Evolutionary conservation across 2,329 filamentous ascomycete genomes (phyloP).

Genomic region (Aspergillus viridinutans): DNA sequence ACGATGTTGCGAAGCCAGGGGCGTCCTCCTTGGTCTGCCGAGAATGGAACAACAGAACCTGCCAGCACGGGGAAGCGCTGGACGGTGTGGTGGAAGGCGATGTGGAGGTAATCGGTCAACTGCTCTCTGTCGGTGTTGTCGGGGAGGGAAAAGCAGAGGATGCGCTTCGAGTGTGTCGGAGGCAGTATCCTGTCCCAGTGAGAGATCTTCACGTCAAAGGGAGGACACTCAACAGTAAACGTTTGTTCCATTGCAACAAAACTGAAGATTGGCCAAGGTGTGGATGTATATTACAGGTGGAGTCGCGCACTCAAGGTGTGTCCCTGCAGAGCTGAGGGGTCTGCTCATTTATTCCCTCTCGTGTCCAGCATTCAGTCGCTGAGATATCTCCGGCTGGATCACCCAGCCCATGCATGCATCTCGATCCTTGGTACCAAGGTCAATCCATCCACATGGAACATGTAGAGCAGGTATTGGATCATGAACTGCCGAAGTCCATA

Average conservation of each 20-base stretch:
- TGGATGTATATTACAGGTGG: neutral
- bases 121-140: neutral
- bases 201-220: neutral
- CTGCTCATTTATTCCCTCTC: neutral
- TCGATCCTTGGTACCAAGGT: neutral
- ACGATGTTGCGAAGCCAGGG: neutral
- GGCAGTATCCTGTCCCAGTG: neutral
- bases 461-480: neutral
- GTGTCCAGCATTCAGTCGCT: neutral
- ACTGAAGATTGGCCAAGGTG: neutral
- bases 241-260: neutral
- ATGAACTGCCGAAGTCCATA: neutral
- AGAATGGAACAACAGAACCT: neutral
- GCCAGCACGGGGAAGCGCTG: neutral
- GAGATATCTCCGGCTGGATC: neutral
- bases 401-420: neutral
- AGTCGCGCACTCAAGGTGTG: neutral
- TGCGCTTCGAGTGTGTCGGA: neutral
- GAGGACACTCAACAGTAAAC: neutral
- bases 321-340: neutral
- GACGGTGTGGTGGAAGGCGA: neutral
- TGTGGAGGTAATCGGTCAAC: neutral
- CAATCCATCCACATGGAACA: neutral
- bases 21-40: neutral
- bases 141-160: neutral